Evolutionary conservation across 1,284 basidiomycete species (phyloP).

Genomic region (Irpex sp.): DNA sequence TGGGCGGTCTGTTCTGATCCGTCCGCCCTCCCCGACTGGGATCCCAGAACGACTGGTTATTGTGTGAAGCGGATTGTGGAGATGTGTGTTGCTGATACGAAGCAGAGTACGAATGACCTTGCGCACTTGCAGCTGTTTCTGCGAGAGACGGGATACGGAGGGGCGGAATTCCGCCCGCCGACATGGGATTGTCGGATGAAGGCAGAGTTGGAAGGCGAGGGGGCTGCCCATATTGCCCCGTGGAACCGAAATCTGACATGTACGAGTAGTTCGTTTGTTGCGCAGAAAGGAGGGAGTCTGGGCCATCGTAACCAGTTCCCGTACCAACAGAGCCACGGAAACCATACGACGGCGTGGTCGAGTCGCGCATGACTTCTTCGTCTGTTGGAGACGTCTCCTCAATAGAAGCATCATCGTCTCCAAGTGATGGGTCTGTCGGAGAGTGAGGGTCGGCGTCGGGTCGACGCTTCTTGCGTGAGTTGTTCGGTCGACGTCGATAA

Average conservation of each 20-base stretch:
- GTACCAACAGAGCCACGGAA: constrained; percentile 13
- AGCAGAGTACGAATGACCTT: constrained; percentile 15
- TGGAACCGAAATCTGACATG: constrained; percentile 16
- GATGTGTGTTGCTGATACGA: constrained; percentile 12
- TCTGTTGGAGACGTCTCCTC: constrained; percentile 27
- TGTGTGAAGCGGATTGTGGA: constrained; percentile 8
- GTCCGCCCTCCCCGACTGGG: constrained; percentile 11
- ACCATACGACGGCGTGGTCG: constrained; percentile 12
- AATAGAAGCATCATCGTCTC: constrained; percentile 36
- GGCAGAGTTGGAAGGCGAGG: constrained; percentile 3
- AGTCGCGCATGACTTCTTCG: constrained; percentile 32
- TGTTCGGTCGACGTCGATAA: constrained; percentile 79
- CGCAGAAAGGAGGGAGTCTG: constrained; percentile 9
- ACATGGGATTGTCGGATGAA: constrained; percentile 10
- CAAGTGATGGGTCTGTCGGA: constrained; percentile 25
- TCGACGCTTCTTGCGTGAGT: constrained; percentile 69
- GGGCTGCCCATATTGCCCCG: constrained; percentile 12
- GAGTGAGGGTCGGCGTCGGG: constrained; percentile 38
- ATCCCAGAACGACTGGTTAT: constrained; percentile 21
- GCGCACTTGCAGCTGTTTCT: constrained; percentile 13
- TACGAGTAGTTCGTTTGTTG: constrained; percentile 18
- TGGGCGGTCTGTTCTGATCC: constrained; percentile 15
- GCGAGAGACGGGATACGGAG: constrained; percentile 19
- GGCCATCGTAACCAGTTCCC: constrained; percentile 17
- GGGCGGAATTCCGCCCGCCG: constrained; percentile 11